Conservation (phyloP, 257 asterid genomes). For the Pogostemon cablin region DNA sequence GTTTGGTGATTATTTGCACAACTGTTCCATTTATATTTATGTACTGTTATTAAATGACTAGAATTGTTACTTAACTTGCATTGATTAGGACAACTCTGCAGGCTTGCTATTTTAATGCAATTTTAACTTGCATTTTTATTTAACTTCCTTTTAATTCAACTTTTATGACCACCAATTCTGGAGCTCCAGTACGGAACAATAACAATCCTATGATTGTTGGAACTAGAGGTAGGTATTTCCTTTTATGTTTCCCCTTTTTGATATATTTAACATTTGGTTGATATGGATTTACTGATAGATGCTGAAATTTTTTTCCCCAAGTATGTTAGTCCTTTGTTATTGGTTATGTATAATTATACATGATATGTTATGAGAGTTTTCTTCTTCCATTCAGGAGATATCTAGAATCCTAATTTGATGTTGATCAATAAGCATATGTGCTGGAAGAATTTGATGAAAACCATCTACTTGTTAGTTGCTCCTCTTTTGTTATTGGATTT, state of each 20-base stretch:
- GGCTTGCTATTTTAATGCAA: constrained; percentile 8
- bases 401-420: constrained; percentile 1
- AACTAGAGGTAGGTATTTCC: constrained; percentile 64
- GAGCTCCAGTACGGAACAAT: constrained; percentile 87
- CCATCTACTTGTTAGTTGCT: neutral
- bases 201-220: constrained; percentile 74
- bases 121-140: neutral
- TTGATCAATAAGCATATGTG: neutral
- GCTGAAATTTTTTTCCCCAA: neutral
- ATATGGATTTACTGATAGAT: neutral
- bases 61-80: constrained; percentile 3
- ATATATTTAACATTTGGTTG: neutral
- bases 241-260: neutral
- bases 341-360: constrained; percentile 22
- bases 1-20: neutral
- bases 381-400: neutral
- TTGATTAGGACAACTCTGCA: constrained; percentile 1
- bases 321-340: constrained; percentile 1
- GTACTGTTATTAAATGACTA: neutral
- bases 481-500: neutral
- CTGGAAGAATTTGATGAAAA: neutral
- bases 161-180: constrained; percentile 76
- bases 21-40: constrained; percentile 7
- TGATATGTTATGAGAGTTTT: neutral
- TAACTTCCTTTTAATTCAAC: constrained; percentile 52